A percentile compares a stretch with the other conserved stretches of the same genome.
Evolutionary conservation across 345 rosid genomes (phyloP).

Genomic region (Psidium friedrichsthalianum): DNA sequence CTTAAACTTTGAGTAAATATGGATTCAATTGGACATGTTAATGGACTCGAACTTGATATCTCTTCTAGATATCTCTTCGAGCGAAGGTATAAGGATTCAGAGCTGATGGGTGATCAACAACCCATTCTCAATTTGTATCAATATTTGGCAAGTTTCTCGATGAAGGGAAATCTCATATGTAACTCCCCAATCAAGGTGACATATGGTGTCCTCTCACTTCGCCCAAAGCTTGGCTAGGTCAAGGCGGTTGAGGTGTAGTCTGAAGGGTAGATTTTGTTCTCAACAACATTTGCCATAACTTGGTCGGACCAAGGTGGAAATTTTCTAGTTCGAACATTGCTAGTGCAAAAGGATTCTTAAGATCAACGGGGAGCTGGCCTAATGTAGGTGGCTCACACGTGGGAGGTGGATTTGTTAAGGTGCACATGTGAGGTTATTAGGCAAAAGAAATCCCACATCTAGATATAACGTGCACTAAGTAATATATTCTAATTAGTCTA

Average conservation of each 20-base stretch:
- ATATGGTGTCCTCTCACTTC: not conserved
- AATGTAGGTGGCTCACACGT: not conserved
- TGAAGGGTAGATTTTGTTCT: not conserved
- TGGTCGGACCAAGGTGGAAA: not conserved
- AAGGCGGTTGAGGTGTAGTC: not conserved
- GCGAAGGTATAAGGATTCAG: rapidly evolving
- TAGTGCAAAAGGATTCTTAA: not conserved
- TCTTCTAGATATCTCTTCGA: not conserved
- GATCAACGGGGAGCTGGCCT: not conserved
- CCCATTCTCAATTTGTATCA: rapidly evolving
- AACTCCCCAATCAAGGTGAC: not conserved
- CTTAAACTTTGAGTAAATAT: not conserved
- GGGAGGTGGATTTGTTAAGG: not conserved
- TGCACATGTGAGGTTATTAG: rapidly evolving
- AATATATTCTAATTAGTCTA: not conserved
- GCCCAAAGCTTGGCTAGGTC: not conserved
- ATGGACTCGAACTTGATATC: rapidly evolving
- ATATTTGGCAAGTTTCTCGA: rapidly evolving
- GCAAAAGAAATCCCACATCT: rapidly evolving
- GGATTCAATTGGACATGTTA: not conserved
- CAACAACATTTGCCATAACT: not conserved
- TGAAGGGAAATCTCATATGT: not conserved
- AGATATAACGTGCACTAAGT: rapidly evolving
- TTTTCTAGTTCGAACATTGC: not conserved
- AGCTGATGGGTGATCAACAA: rapidly evolving